Conservation (phyloP, 192 early-diverging fungal species). For the Coemansia aciculifera region DNA sequence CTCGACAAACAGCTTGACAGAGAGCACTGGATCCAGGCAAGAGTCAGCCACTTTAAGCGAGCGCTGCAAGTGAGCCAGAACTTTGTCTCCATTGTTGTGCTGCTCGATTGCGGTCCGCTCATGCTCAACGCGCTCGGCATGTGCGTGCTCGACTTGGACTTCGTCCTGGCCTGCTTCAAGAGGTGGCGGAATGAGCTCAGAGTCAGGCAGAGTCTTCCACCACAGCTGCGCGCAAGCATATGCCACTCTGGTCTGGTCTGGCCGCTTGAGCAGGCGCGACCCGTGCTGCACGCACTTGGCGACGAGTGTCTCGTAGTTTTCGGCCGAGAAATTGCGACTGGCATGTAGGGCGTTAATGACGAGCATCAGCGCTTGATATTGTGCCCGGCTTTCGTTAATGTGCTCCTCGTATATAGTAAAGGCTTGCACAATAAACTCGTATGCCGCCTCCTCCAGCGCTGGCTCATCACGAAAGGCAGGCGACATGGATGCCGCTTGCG, state of each 20-base stretch:
- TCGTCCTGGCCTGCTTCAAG: conserved; percentile 54
- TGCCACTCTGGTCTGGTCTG: conserved; percentile 90
- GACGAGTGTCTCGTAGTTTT: conserved; percentile 94
- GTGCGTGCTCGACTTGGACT: conserved; percentile 31
- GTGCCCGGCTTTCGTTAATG: conserved; percentile 88
- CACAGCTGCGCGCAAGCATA: conserved; percentile 87
- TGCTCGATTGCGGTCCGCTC: conserved; percentile 60
- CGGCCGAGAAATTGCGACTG: conserved; percentile 77
- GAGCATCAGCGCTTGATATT: conserved; percentile 85
- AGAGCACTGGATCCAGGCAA: conserved; percentile 86
- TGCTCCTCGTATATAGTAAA: conserved; percentile 97
- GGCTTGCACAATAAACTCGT: conserved; percentile 97
- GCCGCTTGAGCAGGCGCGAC: conserved; percentile 86
- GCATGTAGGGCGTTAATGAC: conserved; percentile 86
- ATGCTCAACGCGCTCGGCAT: conserved; percentile 48
- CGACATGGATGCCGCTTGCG: conserved; percentile 72
- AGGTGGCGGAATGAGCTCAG: conserved; percentile 49
- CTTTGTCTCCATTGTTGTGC: conserved; percentile 85
- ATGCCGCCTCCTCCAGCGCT: conserved; percentile 89
- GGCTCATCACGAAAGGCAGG: conserved; percentile 60
- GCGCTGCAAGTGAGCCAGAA: conserved; percentile 90
- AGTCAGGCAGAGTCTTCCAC: conserved; percentile 69
- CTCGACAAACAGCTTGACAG: conserved; percentile 95
- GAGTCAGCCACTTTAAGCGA: conserved; percentile 93
- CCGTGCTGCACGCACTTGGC: conserved; percentile 90